Base-by-base conservation (phyloP, 1,284 basidiomycete genomes). In the Cerrena zonata region DNA sequence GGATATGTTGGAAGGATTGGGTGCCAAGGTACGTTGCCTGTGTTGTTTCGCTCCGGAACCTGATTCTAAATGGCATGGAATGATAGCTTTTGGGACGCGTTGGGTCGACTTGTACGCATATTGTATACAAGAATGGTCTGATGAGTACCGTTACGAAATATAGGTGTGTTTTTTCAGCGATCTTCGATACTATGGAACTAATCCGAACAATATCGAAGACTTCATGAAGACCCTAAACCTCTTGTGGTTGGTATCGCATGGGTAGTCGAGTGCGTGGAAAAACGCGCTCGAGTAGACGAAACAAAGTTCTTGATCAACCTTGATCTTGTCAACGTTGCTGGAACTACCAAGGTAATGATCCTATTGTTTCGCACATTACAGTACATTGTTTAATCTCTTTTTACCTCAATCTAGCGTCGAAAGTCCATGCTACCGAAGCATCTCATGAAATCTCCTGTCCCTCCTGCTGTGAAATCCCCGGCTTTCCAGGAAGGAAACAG, bases 51-150 rank as follows among this genome's bases (percentile, higher is more conserved):
- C 49, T 36, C 26, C 24, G 15, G 15, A 38, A 48, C 30, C 26
- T 19, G 34, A 24, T 27, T 23, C 24, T 22, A 46, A 46, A 21
- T 42, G 30, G 23, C 59, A 34, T 57, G 50, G 24, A 46, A 23
- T 7, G 24, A 15, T 55, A 87, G 84, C 76, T 85, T 23, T 67
- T 84, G 56, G 69, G 72, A 30, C 73, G 81, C 21, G 79, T 84
- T 2, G 83, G 84, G n/a, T 79, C 86, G 69, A 85, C 79, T 3
- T 88, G 89, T 59, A 95, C 93, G 0, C 94, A 96, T 66, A 83
- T 96, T 53, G 80, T 97, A 15, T 96, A 81, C 69, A 96, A 95
- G 74, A 87, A 90, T 52, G 94, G 94, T 1, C 68, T 82, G 47
- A 78, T 81, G 57, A 84, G 86, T 46, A 96, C 93, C 1, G 62